phyloP scores from a whole-genome alignment of 2,329 filamentous ascomycete species.

The Cladosporium sp. region DNA sequence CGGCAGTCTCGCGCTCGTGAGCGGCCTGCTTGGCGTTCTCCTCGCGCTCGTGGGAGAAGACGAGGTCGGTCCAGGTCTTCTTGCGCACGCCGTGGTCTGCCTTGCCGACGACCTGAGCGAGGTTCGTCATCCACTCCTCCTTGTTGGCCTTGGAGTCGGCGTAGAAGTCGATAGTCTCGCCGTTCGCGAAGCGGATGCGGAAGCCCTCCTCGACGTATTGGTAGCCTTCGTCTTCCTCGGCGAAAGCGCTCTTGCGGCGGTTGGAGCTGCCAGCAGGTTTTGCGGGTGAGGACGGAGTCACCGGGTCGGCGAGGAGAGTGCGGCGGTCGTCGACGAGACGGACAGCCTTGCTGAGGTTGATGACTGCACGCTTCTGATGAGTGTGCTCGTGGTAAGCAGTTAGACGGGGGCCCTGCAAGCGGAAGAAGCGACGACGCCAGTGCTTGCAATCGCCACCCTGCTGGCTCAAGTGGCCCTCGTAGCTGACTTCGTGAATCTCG shows the following conservation, averaged over 20 bases:
- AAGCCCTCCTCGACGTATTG: constrained; percentile 99
- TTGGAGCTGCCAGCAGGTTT: constrained; percentile 38
- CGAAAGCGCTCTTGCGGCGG: constrained; percentile 88
- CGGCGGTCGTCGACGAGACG: constrained; percentile 90
- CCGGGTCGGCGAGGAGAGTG: constrained; percentile 72
- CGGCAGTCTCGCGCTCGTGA: constrained; percentile 4
- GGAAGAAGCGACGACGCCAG: constrained; percentile 97
- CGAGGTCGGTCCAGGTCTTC: constrained; percentile 53
- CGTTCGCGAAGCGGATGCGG: constrained; percentile 96
- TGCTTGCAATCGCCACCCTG: constrained; percentile 98
- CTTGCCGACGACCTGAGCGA: constrained; percentile 64
- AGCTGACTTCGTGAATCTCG: constrained; percentile 64
- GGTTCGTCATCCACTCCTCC: constrained; percentile 87
- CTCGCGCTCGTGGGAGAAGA: constrained; percentile 42
- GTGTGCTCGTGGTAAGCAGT: constrained; percentile 96
- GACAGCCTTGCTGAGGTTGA: constrained; percentile 88
- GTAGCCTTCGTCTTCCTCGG: constrained; percentile 97
- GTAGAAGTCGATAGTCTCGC: constrained; percentile 97
- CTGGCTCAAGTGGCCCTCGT: constrained; percentile 86
- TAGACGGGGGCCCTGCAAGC: constrained; percentile 80
- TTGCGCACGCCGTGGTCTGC: constrained; percentile 45
- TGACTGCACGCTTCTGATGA: constrained; percentile 89
- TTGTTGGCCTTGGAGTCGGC: constrained; percentile 83
- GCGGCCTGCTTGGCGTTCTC: constrained; percentile 4
- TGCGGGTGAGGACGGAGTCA: constrained; percentile 59